Percentiles rank a stretch among this genome's conserved stretches.
These are phyloP conservation scores for Boletus vinaceobasis DNA, from an alignment of 768 basidiomycete species.

Conservation along the genomic window DNA sequence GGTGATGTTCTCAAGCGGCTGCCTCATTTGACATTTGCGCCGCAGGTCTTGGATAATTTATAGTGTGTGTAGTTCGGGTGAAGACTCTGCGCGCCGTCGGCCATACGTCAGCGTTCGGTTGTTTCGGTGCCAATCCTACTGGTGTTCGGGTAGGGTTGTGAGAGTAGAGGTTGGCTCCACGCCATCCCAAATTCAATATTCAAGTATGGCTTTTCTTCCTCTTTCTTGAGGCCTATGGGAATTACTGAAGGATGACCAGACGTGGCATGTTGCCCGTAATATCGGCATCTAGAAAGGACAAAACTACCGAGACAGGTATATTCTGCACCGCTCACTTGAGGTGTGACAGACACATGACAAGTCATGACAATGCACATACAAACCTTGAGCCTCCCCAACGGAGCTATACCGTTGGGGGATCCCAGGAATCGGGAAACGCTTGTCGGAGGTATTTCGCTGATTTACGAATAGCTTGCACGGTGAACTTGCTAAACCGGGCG, in stretches of 20 bases:
- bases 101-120: no score
- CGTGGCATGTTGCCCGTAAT: not conserved
- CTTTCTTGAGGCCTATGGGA: no score
- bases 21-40: no score
- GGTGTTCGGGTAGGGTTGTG: no score
- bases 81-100: no score
- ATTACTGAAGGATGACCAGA: not conserved
- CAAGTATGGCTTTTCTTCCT: no score
- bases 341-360: constrained; percentile 4
- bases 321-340: constrained; percentile 7
- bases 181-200: no score
- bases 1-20: no score
- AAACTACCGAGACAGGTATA: not conserved
- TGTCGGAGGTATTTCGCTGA: not conserved
- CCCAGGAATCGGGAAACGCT: not conserved
- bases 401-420: not conserved
- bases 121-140: no score
- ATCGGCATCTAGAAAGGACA: not conserved
- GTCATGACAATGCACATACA: not conserved
- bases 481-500: not conserved
- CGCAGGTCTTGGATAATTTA: no score
- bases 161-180: no score
- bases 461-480: not conserved
- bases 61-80: no score
- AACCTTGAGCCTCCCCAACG: not conserved